These are phyloP conservation scores for Flaveria brownii DNA, from an alignment of 129 eudicot species.

Conservation along the genomic window DNA sequence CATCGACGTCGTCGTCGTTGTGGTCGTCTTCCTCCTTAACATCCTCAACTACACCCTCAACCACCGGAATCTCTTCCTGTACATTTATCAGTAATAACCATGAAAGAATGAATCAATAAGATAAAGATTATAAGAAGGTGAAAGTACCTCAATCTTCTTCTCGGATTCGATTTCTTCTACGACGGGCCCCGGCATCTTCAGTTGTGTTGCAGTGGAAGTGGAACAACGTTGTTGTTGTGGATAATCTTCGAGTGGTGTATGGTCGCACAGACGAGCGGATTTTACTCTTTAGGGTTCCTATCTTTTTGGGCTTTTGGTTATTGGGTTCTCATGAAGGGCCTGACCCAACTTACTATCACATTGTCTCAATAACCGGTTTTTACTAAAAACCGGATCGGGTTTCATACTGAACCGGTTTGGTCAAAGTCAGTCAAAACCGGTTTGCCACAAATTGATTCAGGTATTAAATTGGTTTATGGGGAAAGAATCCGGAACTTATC, in stretches of 20 bases:
- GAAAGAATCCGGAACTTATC: no score
- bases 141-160: conserved; percentile 45
- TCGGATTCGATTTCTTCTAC: conserved; percentile 51
- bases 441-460: no score
- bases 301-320: conserved; percentile 18
- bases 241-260: conserved; percentile 21
- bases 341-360: neutral
- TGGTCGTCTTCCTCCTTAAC: conserved; percentile 82
- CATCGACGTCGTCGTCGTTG: conserved; percentile 50
- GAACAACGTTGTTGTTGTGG: conserved; percentile 10
- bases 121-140: neutral
- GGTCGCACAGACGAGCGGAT: conserved; percentile 18
- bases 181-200: conserved; percentile 72
- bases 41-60: conserved; percentile 85
- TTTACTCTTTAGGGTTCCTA: conserved; percentile 43
- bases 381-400: no score
- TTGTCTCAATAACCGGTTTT: no score
- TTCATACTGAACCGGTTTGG: no score
- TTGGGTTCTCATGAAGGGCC: neutral
- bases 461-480: no score
- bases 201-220: neutral
- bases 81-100: neutral
- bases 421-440: no score
- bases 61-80: conserved; percentile 53
- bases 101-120: neutral